Evolutionary conservation across 2,329 filamentous ascomycete species (phyloP), one percentile per base, ranked within the genome.

Genomic region (Sporothrix variecibatus): DNA sequence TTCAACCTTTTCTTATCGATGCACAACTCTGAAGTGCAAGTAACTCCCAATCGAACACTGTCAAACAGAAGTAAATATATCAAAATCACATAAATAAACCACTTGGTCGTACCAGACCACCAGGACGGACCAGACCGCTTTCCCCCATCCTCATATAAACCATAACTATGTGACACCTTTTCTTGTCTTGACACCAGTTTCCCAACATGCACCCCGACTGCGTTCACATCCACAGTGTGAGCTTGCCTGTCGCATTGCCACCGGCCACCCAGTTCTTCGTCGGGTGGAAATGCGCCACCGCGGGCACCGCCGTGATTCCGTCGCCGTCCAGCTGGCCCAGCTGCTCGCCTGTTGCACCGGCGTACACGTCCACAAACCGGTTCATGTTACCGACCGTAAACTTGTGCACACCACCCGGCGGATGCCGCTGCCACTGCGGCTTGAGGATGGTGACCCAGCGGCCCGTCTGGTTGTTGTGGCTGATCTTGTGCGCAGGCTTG

Each of bases 351-450:
- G 69, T 49, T 11, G 67, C 62, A 0, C 96, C 96, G 0, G 92
- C 92, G 81, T 93, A 99, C 0, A 99, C 88, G 80, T 99, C 96
- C 1, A 98, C 94, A 78, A 98, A 98, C 1, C 96, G 90, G 80
- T 97, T 97, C 96, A 98, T 98, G 78, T 98, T 99, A 0, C 94
- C 96, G 74, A 99, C 95, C 31, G 90, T 93, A 78, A 99, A 94
- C 75, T 95, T 94, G 76, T 97, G 92, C 5, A 97, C 90, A 8
- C 91, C 91, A 74, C 96, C 94, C 46, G 87, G 84, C 0, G 96
- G 95, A 64, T 89, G 87, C 43, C 89, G 86, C 81, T 99, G 96
- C 96, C 96, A 99, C 78, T 97, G 94, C 0, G 81, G 96, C 87
- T 87, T 97, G 80, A 87, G 81, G 46, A 89, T 97, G 0, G 94